Conservation (phyloP, 78 protist species). For the Goniomonas avonlea region DNA sequence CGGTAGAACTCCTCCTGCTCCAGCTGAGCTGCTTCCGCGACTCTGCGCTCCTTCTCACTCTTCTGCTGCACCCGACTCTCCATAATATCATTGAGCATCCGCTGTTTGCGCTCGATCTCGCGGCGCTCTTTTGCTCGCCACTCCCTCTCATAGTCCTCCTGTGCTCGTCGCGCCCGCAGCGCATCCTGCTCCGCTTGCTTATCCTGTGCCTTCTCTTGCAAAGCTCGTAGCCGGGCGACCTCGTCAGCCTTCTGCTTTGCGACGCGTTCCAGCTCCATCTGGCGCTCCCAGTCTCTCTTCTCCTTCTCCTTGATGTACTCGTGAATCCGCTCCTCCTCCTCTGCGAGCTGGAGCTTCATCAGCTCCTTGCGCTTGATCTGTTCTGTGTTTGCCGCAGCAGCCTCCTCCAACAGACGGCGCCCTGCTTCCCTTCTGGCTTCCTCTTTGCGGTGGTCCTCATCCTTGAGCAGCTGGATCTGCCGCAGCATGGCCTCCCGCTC, state of each 20-base stretch:
- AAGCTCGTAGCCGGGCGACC: conserved; percentile 46
- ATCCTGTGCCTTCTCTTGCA: conserved; percentile 51
- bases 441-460: conserved; percentile 19
- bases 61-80: conserved; percentile 28
- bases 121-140: conserved; percentile 24
- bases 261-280: neutral
- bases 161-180: conserved; percentile 50
- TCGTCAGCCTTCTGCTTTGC: conserved; percentile 28
- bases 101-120: neutral
- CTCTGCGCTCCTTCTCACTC: conserved; percentile 24
- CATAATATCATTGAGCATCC: conserved; percentile 19
- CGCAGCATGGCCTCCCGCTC: conserved; percentile 36
- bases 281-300: conserved; percentile 18
- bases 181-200: conserved; percentile 54
- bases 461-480: conserved; percentile 37
- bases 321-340: conserved; percentile 39
- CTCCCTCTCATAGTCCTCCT: conserved; percentile 40
- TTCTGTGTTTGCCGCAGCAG: conserved; percentile 36
- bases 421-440: conserved; percentile 8
- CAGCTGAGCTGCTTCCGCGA: conserved; percentile 25
- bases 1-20: conserved; percentile 40
- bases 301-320: conserved; percentile 37
- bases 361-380: conserved; percentile 33
- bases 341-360: conserved; percentile 1
- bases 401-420: conserved; percentile 37